Evolutionary conservation across 176 grass and related monocot species (phyloP).

Genomic region (Aegilops tauschii): DNA sequence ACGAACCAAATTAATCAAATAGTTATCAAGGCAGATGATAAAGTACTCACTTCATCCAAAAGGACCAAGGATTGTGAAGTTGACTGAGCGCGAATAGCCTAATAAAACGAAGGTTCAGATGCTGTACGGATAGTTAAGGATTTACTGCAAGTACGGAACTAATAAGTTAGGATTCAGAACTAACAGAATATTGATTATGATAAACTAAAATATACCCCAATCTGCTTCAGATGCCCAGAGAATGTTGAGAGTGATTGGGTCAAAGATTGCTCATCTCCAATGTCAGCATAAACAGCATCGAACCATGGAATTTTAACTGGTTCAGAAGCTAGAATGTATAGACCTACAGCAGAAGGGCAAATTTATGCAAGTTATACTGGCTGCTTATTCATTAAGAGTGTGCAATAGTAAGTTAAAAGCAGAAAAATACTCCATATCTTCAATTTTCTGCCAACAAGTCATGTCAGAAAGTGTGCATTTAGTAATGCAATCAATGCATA

Average conservation of each 20-base stretch:
- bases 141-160: conserved; percentile 12
- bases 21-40: conserved; percentile 12
- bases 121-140: conserved; percentile 9
- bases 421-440: not conserved
- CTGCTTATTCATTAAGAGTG: conserved; percentile 1
- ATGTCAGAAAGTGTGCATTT: conserved; percentile 1
- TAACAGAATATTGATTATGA: conserved; percentile 1
- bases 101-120: conserved; percentile 14
- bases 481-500: not conserved
- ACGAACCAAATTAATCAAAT: conserved; percentile 2
- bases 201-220: conserved; percentile 52
- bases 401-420: not conserved
- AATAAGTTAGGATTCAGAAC: conserved; percentile 9
- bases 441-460: not conserved
- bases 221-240: conserved; percentile 80
- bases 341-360: conserved; percentile 44
- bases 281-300: conserved; percentile 81
- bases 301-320: conserved; percentile 90
- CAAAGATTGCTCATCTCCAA: conserved; percentile 85
- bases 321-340: conserved; percentile 77
- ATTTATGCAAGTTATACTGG: conserved; percentile 16
- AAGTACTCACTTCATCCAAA: conserved; percentile 66
- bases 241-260: conserved; percentile 79
- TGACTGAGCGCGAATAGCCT: conserved; percentile 58
- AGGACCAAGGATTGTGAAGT: conserved; percentile 70